Evolutionary conservation across 352 stramenopile species (phyloP), one percentile per base, ranked within the genome.

Genomic region (Pythium pyrilobum): DNA sequence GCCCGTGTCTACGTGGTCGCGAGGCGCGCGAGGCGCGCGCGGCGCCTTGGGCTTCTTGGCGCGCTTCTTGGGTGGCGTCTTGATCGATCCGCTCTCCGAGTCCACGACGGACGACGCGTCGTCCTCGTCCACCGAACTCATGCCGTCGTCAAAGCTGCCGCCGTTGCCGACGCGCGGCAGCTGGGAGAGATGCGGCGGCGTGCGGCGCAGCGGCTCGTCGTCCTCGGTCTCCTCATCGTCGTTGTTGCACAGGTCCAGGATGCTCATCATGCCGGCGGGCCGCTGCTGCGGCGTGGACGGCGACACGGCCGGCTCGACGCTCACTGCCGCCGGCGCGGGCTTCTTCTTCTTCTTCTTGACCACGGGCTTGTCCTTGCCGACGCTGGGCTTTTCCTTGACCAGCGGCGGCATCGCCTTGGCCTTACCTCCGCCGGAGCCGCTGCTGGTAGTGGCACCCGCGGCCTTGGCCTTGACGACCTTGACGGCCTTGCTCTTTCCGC

Each of bases 181-280:
- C 28, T 56, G 56, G 29, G 29, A 39, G 25, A 51, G 45, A 16
- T 56, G 55, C 31, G 41, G 38, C 31, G 47, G 39, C 29, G 31
- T 31, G 28, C 38, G 34, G 13, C 41, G 41, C 6, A 56, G 68
- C 34, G 59, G 44, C 37, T 72, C 68, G 13, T 64, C 52, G 42
- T 74, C 68, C 24, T 56, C 59, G 6, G 51, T 47, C 13, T 68
- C 57, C 18, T 44, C 48, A 31, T 59, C 61, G 16, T 74, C 56
- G 32, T 86, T 77, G 55, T 78, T 86, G 50, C 78, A 89, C 23
- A 92, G 64, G 56, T 92, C 81, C 41, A 89, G 64, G 34, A 92
- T 74, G 39, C 81, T 92, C 43, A 92, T 62, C 81, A 92, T 92
- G 31, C 84, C 76, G 8, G 67, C 52, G 0, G 44, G 48, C 32